Evolutionary conservation across 1,139 yeast species (phyloP), one percentile per base, ranked within the genome.

Genomic region (Yamadazyma triangularis): DNA sequence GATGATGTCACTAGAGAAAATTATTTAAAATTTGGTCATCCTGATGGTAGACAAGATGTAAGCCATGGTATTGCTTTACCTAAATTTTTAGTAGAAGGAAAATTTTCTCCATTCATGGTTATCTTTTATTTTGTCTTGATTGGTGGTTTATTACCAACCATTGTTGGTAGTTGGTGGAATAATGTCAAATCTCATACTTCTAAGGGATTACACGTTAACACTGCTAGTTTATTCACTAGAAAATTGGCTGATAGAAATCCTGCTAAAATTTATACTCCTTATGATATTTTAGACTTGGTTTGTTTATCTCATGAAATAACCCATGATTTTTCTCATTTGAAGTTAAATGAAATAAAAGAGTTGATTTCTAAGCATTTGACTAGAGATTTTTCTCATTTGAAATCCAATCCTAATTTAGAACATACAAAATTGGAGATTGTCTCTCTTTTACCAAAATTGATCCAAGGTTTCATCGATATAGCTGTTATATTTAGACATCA

Each of bases 21-120:
- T 56, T 89, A 75, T 54, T 64, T 82, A 50, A 80, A 77, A 48
- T 91, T 81, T 51, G 99, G 99, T 27, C 95, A 93, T 54, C 99
- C 99, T 5, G 98, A 93, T 60, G 98, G 98, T 24, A 96, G 95
- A 29, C 96, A 87, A 56, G 86, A 86, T 28, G 71, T 84, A n/a
- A 66, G 82, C n/a, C 96, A 87, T 54, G 98, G 98, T 35, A 88
- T 93, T 57, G 99, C 97, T 0, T 64, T 93, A 44, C 99, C 99
- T 24, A 81, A 83, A 53, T 87, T 87, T 59, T 70, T 93, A 45
- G 87, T 93, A 25, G 96, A 87, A 45, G 91, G 95, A 21, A 71
- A 77, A 37, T 82, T 83, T 25, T 81, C 94, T 4, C 76, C 82
- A 2, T 48, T 83, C 26, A 70, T 85, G 45, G 75, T 82, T 15